These are phyloP conservation scores for Podaxis sp. DNA, from an alignment of 768 basidiomycete species.

Conservation along the genomic window DNA sequence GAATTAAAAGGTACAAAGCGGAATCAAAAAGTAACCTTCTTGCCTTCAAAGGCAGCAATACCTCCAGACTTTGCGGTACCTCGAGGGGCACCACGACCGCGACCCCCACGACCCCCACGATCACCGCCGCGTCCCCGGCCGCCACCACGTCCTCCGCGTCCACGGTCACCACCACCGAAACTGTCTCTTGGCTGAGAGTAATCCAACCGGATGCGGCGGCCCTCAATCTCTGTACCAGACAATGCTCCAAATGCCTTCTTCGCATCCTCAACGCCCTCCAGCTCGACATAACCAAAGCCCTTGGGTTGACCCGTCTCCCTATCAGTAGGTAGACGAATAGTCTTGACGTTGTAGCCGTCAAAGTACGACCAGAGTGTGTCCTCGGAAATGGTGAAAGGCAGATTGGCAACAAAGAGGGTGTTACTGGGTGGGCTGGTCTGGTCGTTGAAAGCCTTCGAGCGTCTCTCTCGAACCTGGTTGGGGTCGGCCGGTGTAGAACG, in stretches of 20 bases:
- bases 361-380: conserved; percentile 90
- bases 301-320: conserved; percentile 88
- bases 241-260: conserved; percentile 75
- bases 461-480: conserved; percentile 56
- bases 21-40: conserved; percentile 59
- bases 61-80: conserved; percentile 61
- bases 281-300: conserved; percentile 97
- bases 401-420: conserved; percentile 89
- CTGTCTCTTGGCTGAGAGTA: conserved; percentile 80
- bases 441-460: conserved; percentile 80
- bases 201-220: conserved; percentile 80
- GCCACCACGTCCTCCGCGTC: conserved; percentile 45
- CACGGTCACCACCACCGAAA: conserved; percentile 47
- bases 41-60: conserved; percentile 64
- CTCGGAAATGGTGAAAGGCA: conserved; percentile 78
- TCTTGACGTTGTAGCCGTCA: conserved; percentile 85
- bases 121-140: conserved; percentile 38
- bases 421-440: conserved; percentile 58
- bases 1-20: conserved; percentile 7
- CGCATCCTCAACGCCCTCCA: conserved; percentile 75
- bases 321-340: conserved; percentile 89
- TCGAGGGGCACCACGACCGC: conserved; percentile 46
- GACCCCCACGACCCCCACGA: conserved; percentile 38
- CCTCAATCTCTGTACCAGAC: conserved; percentile 75
- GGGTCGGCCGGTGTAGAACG: conserved; percentile 66